Conservation (phyloP, 345 rosid genomes). For the Syzygium aqueum region DNA sequence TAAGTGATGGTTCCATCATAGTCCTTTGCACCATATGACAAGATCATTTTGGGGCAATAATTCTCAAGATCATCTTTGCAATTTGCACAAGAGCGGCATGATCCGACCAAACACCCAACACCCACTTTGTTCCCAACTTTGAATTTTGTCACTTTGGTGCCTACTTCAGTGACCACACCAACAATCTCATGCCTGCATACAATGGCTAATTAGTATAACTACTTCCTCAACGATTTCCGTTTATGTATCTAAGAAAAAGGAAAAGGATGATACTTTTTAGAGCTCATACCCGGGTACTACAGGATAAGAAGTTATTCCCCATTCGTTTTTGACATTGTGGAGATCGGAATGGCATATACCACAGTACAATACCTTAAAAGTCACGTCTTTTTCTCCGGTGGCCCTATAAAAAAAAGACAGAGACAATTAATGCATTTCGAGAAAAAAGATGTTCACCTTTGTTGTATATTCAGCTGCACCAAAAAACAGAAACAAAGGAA, state of each 20-base stretch:
- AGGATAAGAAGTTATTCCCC: slow-evolving; percentile 25
- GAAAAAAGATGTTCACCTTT: background rate
- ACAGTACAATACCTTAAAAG: slow-evolving; percentile 22
- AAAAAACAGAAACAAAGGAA: background rate
- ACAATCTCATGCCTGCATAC: slow-evolving; percentile 23
- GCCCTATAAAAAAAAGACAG: slow-evolving; percentile 1
- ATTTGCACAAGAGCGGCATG: slow-evolving; percentile 8
- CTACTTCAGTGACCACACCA: slow-evolving; percentile 25
- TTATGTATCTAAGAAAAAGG: background rate
- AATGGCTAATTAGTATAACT: background rate
- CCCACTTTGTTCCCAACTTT: slow-evolving; percentile 27
- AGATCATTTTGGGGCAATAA: background rate
- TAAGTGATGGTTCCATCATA: slow-evolving; percentile 6
- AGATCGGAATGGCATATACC: slow-evolving; percentile 36
- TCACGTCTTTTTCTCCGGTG: slow-evolving; percentile 13
- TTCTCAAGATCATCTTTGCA: slow-evolving; percentile 4
- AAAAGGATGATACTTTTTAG: background rate
- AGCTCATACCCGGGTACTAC: slow-evolving; percentile 24
- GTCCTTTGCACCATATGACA: background rate
- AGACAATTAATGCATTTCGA: background rate
- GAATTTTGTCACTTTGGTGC: slow-evolving; percentile 21
- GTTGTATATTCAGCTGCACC: background rate
- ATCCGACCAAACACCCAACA: slow-evolving; percentile 19
- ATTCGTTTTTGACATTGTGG: slow-evolving; percentile 13
- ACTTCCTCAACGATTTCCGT: rapidly evolving